Conservation (phyloP, 2,329 filamentous ascomycete genomes). For the Thielaviopsis ethacetica region DNA sequence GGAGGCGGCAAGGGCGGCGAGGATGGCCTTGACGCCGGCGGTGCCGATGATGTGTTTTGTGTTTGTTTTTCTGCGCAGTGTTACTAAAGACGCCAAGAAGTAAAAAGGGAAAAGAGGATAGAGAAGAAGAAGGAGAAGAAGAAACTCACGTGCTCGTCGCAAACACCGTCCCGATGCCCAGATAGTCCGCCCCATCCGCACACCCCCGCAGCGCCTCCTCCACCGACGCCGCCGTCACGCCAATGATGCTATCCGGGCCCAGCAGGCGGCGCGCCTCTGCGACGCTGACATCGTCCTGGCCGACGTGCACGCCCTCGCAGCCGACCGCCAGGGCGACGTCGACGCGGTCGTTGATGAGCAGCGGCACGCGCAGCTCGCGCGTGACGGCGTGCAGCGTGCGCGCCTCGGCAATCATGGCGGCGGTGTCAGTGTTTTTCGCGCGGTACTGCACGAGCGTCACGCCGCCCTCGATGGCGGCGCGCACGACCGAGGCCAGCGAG, state of each 20-base stretch:
- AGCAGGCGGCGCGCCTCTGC: constrained; percentile 53
- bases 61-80: constrained; percentile 53
- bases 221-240: constrained; percentile 63
- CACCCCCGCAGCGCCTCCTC: constrained; percentile 60
- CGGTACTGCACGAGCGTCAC: constrained; percentile 79
- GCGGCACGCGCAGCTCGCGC: constrained; percentile 48
- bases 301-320: constrained; percentile 85
- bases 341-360: constrained; percentile 85
- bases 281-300: constrained; percentile 83
- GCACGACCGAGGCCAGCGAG: constrained; percentile 57
- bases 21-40: constrained; percentile 37
- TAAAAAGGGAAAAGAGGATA: too few species aligned
- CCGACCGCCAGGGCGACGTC: constrained; percentile 75
- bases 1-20: constrained; percentile 38
- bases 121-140: too few species aligned
- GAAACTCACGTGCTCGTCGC: constrained; percentile 59
- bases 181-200: constrained; percentile 65
- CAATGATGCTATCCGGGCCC: constrained; percentile 65
- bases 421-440: constrained; percentile 70
- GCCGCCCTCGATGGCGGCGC: constrained; percentile 59
- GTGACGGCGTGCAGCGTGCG: constrained; percentile 57
- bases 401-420: constrained; percentile 52
- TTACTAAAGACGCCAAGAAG: too few species aligned
- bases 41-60: constrained; percentile 53
- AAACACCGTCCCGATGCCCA: constrained; percentile 82